Evolutionary conservation across 2,329 filamentous ascomycete genomes (phyloP), one percentile per base, ranked within the genome.

Genomic region (Ambrosiella xylebori): DNA sequence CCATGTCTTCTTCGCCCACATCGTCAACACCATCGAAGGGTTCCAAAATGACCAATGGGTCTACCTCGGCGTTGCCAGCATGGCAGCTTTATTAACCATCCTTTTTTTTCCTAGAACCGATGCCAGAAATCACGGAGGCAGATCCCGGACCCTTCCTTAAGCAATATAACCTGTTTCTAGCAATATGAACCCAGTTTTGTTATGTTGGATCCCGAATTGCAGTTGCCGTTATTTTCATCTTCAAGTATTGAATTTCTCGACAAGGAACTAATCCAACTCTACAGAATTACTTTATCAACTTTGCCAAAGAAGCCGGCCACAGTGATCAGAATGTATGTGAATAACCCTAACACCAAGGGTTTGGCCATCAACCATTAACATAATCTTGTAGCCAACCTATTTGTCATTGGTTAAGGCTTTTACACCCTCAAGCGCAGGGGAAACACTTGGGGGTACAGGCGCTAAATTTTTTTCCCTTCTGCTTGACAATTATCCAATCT

Each of bases 41-140:
- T 66, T 84, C 57, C 69, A 72, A 62, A 82, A 77, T 57, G 80
- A 83, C 7, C 80, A 84, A 65, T 84, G 79, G 78, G 76, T 78
- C 1, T 84, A 84, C 63, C 72, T 84, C 1, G 79, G 76, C 3
- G 80, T 83, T 38, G 80, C 79, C 1, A 71, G 71, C 62, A 83
- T 84, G 60, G 78, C 81, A 35, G 76, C 74, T 61, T 59, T 76
- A 8, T 71, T 84, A 1, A 75, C 78, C 0, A 68, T 74, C 1
- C 71, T 82, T 8, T 84, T 83, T 19, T 66, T 80, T 76, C 65
- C 73, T 82, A 58, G 74, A 73, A 9, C 68, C 69, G 7, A 69
- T 74, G 61, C 71, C 71, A 11, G 71, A 73, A 63, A 77, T 82
- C 63, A 82, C 65, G n/a, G 68, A 68, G 44, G 61, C 63, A 50